Conservation (phyloP, 1,284 basidiomycete species). For the Malassezia caprae region DNA sequence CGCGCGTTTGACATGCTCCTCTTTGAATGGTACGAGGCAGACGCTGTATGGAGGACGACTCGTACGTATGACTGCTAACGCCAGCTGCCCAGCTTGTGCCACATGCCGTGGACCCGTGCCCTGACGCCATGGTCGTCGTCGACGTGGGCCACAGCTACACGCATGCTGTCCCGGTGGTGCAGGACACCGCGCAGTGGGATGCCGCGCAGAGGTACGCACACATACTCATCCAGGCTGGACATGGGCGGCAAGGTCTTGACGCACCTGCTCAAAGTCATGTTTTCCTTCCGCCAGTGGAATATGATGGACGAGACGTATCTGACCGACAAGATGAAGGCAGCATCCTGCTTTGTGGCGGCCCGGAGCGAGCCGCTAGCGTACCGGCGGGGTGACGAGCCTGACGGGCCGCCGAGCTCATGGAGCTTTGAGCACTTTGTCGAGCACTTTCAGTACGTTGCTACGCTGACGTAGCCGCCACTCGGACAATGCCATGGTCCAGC, state of each 20-base stretch:
- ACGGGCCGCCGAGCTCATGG: conserved; percentile 16
- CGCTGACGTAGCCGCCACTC: conserved; percentile 1
- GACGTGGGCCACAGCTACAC: conserved; percentile 89
- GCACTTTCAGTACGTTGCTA: conserved; percentile 57
- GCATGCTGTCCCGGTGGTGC: conserved; percentile 74
- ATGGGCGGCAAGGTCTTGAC: conserved; percentile 87
- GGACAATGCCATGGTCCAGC: conserved; percentile 63
- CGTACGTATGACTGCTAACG: conserved; percentile 15
- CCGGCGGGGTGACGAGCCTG: not conserved
- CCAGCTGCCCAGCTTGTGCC: conserved; percentile 5
- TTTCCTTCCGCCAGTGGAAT: conserved; percentile 91
- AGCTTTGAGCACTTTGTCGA: conserved; percentile 53
- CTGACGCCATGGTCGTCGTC: conserved; percentile 71
- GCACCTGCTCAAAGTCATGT: conserved; percentile 82
- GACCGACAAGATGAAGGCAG: conserved; percentile 78
- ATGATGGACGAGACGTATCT: conserved; percentile 93
- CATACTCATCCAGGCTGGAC: conserved; percentile 59
- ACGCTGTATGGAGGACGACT: conserved; percentile 59
- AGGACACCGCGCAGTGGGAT: conserved; percentile 63
- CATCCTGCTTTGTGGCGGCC: conserved; percentile 65
- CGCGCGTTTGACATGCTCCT: conserved; percentile 84
- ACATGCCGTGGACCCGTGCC: conserved; percentile 33
- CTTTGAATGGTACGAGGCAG: conserved; percentile 91
- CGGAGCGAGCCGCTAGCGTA: not conserved
- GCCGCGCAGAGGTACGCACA: conserved; percentile 63